Percentiles rank a stretch among this genome's conserved stretches.
phyloP scores from a whole-genome alignment of 2,329 filamentous ascomycete species.

The Colletotrichum lini region DNA sequence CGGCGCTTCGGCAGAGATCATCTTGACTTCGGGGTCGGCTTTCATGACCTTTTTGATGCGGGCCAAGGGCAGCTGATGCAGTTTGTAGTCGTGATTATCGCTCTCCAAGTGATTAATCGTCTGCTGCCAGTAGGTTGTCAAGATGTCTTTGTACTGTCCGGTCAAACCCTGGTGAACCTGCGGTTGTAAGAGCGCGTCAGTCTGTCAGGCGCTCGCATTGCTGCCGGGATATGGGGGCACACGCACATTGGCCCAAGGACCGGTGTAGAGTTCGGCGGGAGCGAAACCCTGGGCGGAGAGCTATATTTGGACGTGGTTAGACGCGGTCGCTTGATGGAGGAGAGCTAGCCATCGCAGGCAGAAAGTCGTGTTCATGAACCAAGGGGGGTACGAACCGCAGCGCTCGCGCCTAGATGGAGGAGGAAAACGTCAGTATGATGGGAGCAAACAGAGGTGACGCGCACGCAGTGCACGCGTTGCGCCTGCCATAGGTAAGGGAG shows the following conservation, averaged over 20 bases:
- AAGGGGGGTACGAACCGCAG: constrained; percentile 67
- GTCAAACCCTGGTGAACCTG: constrained; percentile 96
- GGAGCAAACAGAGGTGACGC: constrained; percentile 32
- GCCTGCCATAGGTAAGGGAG: constrained; percentile 12
- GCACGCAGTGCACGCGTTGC: background rate
- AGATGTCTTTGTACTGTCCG: constrained; percentile 94
- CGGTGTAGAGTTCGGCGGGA: constrained; percentile 93
- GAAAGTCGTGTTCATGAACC: background rate
- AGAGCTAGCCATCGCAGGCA: background rate
- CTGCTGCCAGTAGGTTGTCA: constrained; percentile 99
- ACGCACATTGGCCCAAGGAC: constrained; percentile 93
- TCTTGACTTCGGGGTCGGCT: constrained; percentile 98
- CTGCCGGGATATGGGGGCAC: background rate
- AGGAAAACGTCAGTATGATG: constrained; percentile 40
- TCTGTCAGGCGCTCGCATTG: background rate
- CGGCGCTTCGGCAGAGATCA: constrained; percentile 98
- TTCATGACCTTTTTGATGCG: constrained; percentile 99
- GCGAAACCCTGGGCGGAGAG: constrained; percentile 90
- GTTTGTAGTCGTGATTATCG: constrained; percentile 97
- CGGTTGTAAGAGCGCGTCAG: constrained; percentile 17
- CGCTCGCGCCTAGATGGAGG: constrained; percentile 72
- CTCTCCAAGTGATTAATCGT: constrained; percentile 95
- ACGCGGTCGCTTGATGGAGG: constrained; percentile 1
- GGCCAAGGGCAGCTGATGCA: constrained; percentile 96
- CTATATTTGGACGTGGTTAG: constrained; percentile 64